A percentile compares a stretch with the other conserved stretches of the same genome.
Evolutionary conservation across 352 stramenopile genomes (phyloP).

Genomic region (Globisporangium okanoganense): DNA sequence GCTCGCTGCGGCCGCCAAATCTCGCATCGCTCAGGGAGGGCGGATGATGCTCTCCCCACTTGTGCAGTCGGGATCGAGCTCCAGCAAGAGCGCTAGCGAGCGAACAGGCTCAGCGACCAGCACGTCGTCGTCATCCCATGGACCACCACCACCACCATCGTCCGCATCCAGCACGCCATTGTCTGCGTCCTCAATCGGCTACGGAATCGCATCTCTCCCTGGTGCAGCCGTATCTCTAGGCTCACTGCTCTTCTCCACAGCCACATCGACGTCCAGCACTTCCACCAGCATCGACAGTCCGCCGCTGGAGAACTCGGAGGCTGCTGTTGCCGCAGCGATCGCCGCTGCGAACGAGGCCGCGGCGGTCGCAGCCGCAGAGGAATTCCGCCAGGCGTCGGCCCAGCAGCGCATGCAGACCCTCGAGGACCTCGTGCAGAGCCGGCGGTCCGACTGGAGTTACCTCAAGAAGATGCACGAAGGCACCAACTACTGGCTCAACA

Average conservation of each 20-base stretch:
- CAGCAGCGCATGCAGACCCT: slow-evolving; percentile 73
- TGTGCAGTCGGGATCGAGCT: slow-evolving; percentile 9
- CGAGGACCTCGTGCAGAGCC: slow-evolving; percentile 68
- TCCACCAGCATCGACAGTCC: background rate
- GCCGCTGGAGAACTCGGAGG: slow-evolving; percentile 12
- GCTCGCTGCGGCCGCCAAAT: slow-evolving; percentile 41
- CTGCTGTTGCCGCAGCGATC: background rate
- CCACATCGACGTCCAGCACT: background rate
- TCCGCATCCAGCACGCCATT: slow-evolving; percentile 24
- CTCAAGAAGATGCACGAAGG: slow-evolving; percentile 78
- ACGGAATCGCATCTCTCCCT: slow-evolving; percentile 25
- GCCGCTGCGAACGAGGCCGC: slow-evolving; percentile 12
- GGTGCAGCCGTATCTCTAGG: slow-evolving; percentile 26
- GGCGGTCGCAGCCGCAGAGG: slow-evolving; percentile 23
- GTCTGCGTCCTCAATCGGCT: slow-evolving; percentile 7
- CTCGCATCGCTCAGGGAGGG: slow-evolving; percentile 49
- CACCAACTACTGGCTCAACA: slow-evolving; percentile 80
- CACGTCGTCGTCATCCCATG: background rate
- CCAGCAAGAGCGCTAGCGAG: slow-evolving; percentile 3
- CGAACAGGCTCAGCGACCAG: background rate
- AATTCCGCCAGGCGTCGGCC: slow-evolving; percentile 45
- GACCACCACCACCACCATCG: background rate
- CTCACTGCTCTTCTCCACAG: slow-evolving; percentile 34
- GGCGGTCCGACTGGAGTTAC: slow-evolving; percentile 77
- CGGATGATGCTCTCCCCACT: slow-evolving; percentile 55